Evolutionary conservation across 139 green algal species (phyloP), one percentile per base, ranked within the genome.

Genomic region (Choricystis sp.): DNA sequence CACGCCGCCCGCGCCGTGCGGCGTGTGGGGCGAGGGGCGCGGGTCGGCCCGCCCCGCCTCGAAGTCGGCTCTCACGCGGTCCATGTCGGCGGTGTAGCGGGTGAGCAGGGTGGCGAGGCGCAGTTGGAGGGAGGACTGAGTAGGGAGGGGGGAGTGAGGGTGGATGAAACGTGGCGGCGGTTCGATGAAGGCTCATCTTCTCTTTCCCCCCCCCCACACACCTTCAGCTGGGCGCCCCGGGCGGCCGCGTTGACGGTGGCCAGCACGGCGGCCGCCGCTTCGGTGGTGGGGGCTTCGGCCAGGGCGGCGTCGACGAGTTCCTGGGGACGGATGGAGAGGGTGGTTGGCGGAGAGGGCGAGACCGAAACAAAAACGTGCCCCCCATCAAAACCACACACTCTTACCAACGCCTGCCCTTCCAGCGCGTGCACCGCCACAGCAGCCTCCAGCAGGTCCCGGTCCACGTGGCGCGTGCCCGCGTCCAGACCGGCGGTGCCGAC

Each of bases 1-100:
- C 74, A 95, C 89, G 72, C 84, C 85, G 56, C 85, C 82, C 23
- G 78, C 67, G 4, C 92, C 84, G 22, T 81, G 86, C 27, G 87
- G 86, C 20, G 83, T 78, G 67, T 91, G 89, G 62, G 85, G 72
- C 3, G 82, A 77, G 29, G 87, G 66, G 25, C 83, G 81, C 29
- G 87, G 87, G 57, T 77, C 72, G 75, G 84, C 74, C 79, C 94
- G 94, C 76, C 87, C 58, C 65, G 79, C 81, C 80, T 95, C 87
- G 66, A 94, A 95, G 25, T 86, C 75, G 69, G 82, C 79, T 75
- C 94, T 86, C 40, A 95, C 85, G 0, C 74, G 72, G 23, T 93
- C 87, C 67, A 95, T 71, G 64, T 95, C 87, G 3, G 73, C 66
- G 4, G 75, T 81, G 62, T 95, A 95, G 9, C 40, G 40, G 40